Evolutionary conservation across 139 green algal genomes (phyloP).

Genomic region (Edaphochlamys debaryana): DNA sequence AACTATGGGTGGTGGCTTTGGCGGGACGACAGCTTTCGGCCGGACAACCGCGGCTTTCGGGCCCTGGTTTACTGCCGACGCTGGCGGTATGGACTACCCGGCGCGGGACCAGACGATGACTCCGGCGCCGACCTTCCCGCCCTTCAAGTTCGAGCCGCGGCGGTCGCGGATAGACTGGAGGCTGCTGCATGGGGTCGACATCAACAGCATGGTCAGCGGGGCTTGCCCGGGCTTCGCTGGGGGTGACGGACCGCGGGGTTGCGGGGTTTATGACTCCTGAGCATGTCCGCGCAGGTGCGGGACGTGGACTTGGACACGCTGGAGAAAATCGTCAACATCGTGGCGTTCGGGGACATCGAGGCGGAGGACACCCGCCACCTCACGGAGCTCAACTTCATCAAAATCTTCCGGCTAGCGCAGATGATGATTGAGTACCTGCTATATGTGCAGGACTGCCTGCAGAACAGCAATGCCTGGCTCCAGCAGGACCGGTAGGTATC

Average conservation of each 20-base stretch:
- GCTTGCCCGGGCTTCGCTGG: no score
- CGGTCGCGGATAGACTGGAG: constrained; percentile 73
- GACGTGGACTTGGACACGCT: constrained; percentile 76
- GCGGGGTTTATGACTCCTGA: no score
- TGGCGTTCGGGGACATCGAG: constrained; percentile 76
- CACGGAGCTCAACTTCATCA: constrained; percentile 71
- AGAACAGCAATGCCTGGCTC: constrained; percentile 57
- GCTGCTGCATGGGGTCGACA: constrained; percentile 70
- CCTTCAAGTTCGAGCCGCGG: constrained; percentile 68
- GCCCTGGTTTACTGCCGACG: not conserved
- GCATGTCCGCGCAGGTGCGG: constrained; percentile 63
- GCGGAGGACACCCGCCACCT: constrained; percentile 75
- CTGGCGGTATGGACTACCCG: constrained; percentile 2
- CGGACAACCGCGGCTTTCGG: not conserved
- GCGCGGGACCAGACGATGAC: constrained; percentile 30
- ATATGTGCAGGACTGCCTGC: constrained; percentile 81
- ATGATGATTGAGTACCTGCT: constrained; percentile 86
- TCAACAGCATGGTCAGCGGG: constrained; percentile 62
- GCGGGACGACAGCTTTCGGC: not conserved
- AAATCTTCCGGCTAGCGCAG: constrained; percentile 80
- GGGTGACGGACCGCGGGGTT: no score
- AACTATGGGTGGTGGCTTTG: constrained; percentile 6
- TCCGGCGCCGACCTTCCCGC: constrained; percentile 34
- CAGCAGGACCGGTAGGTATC: constrained; percentile 62
- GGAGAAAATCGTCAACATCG: constrained; percentile 64